Evolutionary conservation across 2,329 filamentous ascomycete genomes (phyloP), one percentile per base, ranked within the genome.

Genomic region (Diaporthe sp.): DNA sequence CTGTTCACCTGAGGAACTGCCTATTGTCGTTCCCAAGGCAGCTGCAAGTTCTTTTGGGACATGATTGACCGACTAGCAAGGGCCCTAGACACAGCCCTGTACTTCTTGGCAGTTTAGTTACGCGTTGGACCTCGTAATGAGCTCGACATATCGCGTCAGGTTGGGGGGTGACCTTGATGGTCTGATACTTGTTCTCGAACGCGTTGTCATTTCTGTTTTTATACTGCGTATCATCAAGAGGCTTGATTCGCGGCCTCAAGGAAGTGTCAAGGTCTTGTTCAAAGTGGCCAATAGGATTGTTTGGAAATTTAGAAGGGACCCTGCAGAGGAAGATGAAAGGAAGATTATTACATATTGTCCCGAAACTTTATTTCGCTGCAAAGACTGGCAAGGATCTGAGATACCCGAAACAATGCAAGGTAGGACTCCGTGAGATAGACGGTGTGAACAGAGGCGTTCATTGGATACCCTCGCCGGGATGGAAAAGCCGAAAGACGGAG

Each of bases 401-500:
- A 39, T 39, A 53, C 31, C 44, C 46, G 65, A 68, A 68, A 68
- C 65, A 53, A 3, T 34, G 42, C 13, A 28, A 53, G 31, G 65
- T 51, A 39, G 22, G 13, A 1, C 19, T 39, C 1, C 4, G 65
- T 17, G 7, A 25, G 65, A 53, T 68, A 53, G 13, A 39, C 46
- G 22, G 34, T 68, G 46, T 53, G 46, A 53, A 42, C 22, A 53
- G 1, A 7, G 22, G 3, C 13, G 12, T 39, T 39, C 9, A 68
- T 68, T 68, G 46, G 65, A 19, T 42, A 19, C 46, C 31, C 8
- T 25, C 46, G 5, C 22, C 65, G 65, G 65, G 65, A 68, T 68
- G 65, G 65, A 53, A 53, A 68, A 28, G 46, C 62, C 62, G 62
- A 39, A 25, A 17, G 19, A 31, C 65, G 65, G 65, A 39, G 65